These are phyloP conservation scores for Nemania abortiva DNA, from an alignment of 2,329 filamentous ascomycete genomes.

Conservation along the genomic window DNA sequence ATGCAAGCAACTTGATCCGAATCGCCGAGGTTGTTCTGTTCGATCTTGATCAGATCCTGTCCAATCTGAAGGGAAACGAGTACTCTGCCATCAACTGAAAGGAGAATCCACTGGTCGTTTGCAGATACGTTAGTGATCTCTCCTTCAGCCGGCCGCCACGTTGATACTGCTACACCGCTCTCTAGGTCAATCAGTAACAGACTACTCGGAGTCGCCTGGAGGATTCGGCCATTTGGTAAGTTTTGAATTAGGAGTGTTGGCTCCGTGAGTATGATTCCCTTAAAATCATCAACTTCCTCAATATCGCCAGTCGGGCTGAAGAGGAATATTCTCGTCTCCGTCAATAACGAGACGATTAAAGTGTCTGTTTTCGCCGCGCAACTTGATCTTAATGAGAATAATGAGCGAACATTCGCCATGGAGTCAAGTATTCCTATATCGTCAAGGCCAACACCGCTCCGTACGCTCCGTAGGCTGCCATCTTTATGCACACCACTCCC, in stretches of 20 bases:
- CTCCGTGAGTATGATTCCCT: constrained; percentile 75
- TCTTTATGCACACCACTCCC: constrained; percentile 92
- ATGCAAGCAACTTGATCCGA: constrained; percentile 88
- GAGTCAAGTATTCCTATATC: constrained; percentile 86
- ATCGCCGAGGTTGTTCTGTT: constrained; percentile 70
- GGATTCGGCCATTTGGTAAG: constrained; percentile 70
- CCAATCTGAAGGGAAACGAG: constrained; percentile 76
- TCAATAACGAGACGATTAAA: constrained; percentile 82
- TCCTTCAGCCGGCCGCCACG: constrained; percentile 67
- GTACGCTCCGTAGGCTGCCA: constrained; percentile 87
- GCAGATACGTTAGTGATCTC: constrained; percentile 83
- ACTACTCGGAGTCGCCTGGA: constrained; percentile 80
- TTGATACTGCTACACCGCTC: constrained; percentile 64
- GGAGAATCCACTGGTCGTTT: constrained; percentile 75
- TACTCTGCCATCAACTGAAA: constrained; percentile 81
- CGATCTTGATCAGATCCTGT: constrained; percentile 67
- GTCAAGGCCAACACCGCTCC: constrained; percentile 93
- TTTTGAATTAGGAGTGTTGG: constrained; percentile 80
- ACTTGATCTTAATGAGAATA: constrained; percentile 75
- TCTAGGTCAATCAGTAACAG: constrained; percentile 74
- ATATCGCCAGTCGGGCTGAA: constrained; percentile 82
- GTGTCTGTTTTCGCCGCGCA: constrained; percentile 70
- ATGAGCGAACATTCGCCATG: constrained; percentile 76
- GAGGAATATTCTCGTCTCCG: constrained; percentile 84
- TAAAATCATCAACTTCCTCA: constrained; percentile 85